Base-by-base conservation (phyloP, 2,329 filamentous ascomycete genomes). In the Claviceps sp. region DNA sequence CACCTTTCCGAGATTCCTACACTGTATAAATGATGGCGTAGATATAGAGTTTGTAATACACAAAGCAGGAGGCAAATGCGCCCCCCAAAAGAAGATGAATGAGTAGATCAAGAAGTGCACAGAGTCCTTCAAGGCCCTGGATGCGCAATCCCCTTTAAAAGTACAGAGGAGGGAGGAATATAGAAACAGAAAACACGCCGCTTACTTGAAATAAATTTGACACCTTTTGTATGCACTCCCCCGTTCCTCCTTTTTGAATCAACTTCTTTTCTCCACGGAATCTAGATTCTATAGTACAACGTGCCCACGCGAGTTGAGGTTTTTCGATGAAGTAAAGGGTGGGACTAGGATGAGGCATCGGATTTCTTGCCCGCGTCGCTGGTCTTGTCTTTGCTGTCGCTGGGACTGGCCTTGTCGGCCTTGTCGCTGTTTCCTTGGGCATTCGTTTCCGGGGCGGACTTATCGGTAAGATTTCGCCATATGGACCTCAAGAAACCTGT, bases 401-500 rank as follows among this genome's bases (percentile, higher is more conserved):
- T 44, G 18, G 52, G 20, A 4, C n/a, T 42, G n/a, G 20, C 57
- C 14, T 60, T 62, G 43, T 59, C 53, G 50, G 45, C 57, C n/a
- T 60, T 61, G 42, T 57, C 53, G 50, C 56, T 56, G 22, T 58
- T 57, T 9, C 65, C 63, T 5, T 60, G 53, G 20, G 66, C 5
- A 5, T 44, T 60, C 54, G 71, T 67, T 54, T 73, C 70, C 57
- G 81, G 77, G 5, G 73, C 74, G 0, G 77, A 74, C 61, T 93
- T 81, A 61, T 88, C 87, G n/a, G 86, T 95, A 52, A 97, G 69
- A 58, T 83, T 89, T 65, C 96, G 88, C 91, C 91, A 97, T 57
- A 94, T 82, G 43, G 84, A 88, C 72, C 93, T 96, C 55, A 97
- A 71, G 63, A 96, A 95, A 2, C 91, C 88, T 67, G 96, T 90